phyloP scores from a whole-genome alignment of 305 asterid species.

The Solanum hybrid region DNA sequence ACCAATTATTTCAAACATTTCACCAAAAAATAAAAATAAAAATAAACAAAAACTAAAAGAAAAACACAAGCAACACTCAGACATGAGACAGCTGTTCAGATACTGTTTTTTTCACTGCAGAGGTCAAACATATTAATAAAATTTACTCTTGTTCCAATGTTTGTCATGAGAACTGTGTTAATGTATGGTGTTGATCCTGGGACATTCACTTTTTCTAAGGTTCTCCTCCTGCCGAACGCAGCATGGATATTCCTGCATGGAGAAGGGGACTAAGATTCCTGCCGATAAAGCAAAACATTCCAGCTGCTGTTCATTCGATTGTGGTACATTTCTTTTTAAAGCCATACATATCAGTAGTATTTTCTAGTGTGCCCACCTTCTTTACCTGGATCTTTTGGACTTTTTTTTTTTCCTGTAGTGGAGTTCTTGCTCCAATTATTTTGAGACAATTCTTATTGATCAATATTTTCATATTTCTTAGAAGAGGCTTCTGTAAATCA shows the following conservation, averaged over 20 bases:
- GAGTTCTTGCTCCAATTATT: background rate
- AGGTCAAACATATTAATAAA: background rate
- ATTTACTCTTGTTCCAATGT: background rate
- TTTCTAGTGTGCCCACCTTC: background rate
- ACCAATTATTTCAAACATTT: background rate
- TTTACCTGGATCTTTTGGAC: constrained; percentile 5
- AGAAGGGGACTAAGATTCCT: constrained; percentile 63
- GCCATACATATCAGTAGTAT: background rate
- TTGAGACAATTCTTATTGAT: background rate
- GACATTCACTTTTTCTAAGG: constrained; percentile 96
- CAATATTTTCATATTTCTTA: background rate
- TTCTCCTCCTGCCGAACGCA: constrained; percentile 98
- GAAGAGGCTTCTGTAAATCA: background rate
- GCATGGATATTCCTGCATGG: constrained; percentile 99
- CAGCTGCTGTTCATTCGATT: constrained; percentile 87
- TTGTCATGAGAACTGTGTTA: background rate
- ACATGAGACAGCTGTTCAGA: background rate
- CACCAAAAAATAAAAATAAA: background rate
- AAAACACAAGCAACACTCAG: background rate
- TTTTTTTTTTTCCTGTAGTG: background rate
- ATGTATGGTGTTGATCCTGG: constrained; percentile 68
- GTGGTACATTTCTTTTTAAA: constrained; percentile 46
- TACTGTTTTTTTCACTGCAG: background rate
- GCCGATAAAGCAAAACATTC: constrained; percentile 69
- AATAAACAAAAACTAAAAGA: background rate